These are phyloP conservation scores for Cyclotella cryptica DNA, from an alignment of 108 stramenopile species.

Conservation along the genomic window DNA sequence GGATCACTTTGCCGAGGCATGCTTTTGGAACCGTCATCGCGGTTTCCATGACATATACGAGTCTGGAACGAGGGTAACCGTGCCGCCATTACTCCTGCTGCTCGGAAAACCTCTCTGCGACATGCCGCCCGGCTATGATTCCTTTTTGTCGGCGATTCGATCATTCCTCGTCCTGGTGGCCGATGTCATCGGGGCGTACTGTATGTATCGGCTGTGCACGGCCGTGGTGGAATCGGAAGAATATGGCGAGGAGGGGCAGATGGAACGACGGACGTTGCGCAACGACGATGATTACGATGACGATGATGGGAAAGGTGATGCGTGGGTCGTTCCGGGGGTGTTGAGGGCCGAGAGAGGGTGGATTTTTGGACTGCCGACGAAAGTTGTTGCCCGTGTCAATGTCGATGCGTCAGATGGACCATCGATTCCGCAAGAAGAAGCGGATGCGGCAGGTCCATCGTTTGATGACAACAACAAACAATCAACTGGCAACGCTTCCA, in stretches of 20 bases:
- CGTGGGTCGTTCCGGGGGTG: conserved; percentile 31
- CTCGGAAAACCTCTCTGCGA: conserved; percentile 19
- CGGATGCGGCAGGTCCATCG: not conserved
- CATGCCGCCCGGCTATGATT: not conserved
- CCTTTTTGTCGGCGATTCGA: conserved; percentile 11
- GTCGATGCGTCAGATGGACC: not conserved
- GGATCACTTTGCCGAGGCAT: conserved; percentile 44
- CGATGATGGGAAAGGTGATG: not conserved
- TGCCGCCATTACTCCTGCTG: conserved; percentile 37
- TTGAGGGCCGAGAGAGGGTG: conserved; percentile 51
- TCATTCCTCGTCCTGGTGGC: conserved; percentile 21
- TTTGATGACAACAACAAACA: conserved; percentile 4
- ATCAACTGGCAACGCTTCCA: not conserved
- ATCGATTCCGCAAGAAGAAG: not conserved
- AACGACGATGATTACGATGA: too few species aligned
- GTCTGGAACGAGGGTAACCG: conserved; percentile 27
- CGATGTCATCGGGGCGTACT: conserved; percentile 41
- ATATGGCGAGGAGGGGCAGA: conserved; percentile 29
- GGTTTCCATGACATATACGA: conserved; percentile 28
- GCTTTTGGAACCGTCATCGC: conserved; percentile 16
- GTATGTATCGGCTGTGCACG: conserved; percentile 24
- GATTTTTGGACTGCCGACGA: conserved; percentile 46
- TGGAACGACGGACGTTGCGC: conserved; percentile 22
- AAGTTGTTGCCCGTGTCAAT: conserved; percentile 1
- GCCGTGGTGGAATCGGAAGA: conserved; percentile 31